Conservation (phyloP, 2,329 filamentous ascomycete species). For the Trichoderma sp. region DNA sequence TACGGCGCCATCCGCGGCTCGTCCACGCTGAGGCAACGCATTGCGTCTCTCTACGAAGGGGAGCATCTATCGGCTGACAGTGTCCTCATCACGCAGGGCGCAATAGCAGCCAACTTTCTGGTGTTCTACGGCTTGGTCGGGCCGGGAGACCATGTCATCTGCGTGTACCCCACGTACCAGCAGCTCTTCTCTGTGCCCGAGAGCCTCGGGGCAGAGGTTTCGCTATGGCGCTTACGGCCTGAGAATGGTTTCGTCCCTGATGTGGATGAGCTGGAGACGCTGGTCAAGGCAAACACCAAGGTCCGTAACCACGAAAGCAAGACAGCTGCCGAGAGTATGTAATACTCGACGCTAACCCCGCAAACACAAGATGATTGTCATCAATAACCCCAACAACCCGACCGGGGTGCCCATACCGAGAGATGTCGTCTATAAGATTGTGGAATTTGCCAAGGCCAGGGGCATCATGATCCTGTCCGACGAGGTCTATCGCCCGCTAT, state of each 20-base stretch:
- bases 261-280: slow-evolving; percentile 62
- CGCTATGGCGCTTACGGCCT: slow-evolving; percentile 70
- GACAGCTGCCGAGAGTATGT: background rate
- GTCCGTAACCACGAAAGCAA: slow-evolving; percentile 42
- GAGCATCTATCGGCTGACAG: slow-evolving; percentile 56
- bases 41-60: slow-evolving; percentile 66
- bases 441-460: slow-evolving; percentile 63
- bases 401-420: slow-evolving; percentile 71
- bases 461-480: slow-evolving; percentile 71
- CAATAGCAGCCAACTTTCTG: slow-evolving; percentile 84
- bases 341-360: slow-evolving; percentile 54
- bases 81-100: slow-evolving; percentile 76
- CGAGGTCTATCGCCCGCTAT: slow-evolving; percentile 83
- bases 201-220: slow-evolving; percentile 75
- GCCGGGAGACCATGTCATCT: slow-evolving; percentile 79
- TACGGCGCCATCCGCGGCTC: slow-evolving; percentile 76
- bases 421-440: slow-evolving; percentile 60
- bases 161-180: slow-evolving; percentile 85
- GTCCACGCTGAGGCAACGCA: slow-evolving; percentile 61
- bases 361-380: slow-evolving; percentile 54
- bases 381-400: slow-evolving; percentile 82
- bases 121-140: slow-evolving; percentile 71
- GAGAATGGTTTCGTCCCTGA: slow-evolving; percentile 69
- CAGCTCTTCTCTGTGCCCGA: slow-evolving; percentile 77
- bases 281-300: slow-evolving; percentile 72